Conservation (phyloP, 371 early-diverging fungal genomes). For the Apophysomyces sp. region DNA sequence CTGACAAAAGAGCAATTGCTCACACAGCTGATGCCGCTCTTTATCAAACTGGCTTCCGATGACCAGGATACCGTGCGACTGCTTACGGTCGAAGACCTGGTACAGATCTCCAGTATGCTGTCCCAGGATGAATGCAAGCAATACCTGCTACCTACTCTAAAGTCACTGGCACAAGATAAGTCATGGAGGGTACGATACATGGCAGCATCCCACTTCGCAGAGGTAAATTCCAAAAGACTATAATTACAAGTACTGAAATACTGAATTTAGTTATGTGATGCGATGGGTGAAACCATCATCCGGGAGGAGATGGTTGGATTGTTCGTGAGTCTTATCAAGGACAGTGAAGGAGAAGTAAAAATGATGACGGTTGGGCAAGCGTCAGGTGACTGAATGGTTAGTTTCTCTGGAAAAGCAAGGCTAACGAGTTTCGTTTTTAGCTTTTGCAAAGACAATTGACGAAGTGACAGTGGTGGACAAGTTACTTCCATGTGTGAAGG, state of each 20-base stretch:
- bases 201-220: constrained; percentile 93
- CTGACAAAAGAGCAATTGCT: constrained; percentile 73
- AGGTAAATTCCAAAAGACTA: constrained; percentile 44
- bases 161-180: constrained; percentile 82
- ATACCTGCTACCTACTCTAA: constrained; percentile 72
- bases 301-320: constrained; percentile 36
- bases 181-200: constrained; percentile 98
- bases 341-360: constrained; percentile 97
- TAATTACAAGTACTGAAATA: background rate
- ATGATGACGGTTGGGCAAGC: constrained; percentile 84
- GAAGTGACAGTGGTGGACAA: constrained; percentile 76
- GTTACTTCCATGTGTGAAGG: constrained; percentile 89
- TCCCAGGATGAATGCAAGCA: constrained; percentile 76
- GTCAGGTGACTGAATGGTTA: constrained; percentile 56
- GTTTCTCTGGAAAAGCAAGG: background rate
- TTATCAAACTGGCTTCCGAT: constrained; percentile 77
- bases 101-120: constrained; percentile 84
- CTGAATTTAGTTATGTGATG: constrained; percentile 28
- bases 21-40: constrained; percentile 68
- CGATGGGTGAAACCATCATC: constrained; percentile 34
- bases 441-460: constrained; percentile 78
- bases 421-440: constrained; percentile 10
- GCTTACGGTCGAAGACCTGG: constrained; percentile 89
- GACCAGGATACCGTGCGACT: constrained; percentile 97
- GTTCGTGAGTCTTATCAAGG: constrained; percentile 81